Percentiles rank a stretch among this genome's conserved stretches.
These are phyloP conservation scores for Claviceps spartinae DNA, from an alignment of 2,329 filamentous ascomycete genomes.

Conservation along the genomic window DNA sequence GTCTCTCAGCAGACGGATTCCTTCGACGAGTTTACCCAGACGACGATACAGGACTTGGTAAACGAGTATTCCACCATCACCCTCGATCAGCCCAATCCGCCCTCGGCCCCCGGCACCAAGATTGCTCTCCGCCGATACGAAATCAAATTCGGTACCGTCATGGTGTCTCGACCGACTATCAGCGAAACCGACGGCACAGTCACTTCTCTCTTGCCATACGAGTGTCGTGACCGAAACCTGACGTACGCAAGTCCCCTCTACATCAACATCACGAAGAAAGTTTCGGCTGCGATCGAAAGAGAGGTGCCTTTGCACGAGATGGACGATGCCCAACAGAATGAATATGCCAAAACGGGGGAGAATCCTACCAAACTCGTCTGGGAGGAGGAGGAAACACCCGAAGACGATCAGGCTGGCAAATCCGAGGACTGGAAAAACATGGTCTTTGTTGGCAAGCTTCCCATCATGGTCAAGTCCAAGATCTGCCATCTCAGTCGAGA, in stretches of 20 bases:
- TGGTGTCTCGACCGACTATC: conserved; percentile 79
- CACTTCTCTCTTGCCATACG: conserved; percentile 77
- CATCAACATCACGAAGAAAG: conserved; percentile 73
- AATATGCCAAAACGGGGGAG: conserved; percentile 41
- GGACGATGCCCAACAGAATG: conserved; percentile 47
- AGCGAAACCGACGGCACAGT: conserved; percentile 88
- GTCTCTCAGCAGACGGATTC: conserved; percentile 97
- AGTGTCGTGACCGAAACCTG: conserved; percentile 87
- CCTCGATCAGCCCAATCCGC: conserved; percentile 83
- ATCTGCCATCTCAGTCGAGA: conserved; percentile 82
- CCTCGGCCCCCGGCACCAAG: conserved; percentile 59
- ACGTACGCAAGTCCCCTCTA: conserved; percentile 91
- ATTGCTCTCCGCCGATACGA: conserved; percentile 86
- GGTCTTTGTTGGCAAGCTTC: conserved; percentile 89
- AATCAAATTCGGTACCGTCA: conserved; percentile 83
- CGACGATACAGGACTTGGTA: conserved; percentile 88
- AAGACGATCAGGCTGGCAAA: conserved; percentile 37
- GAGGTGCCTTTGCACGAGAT: conserved; percentile 53
- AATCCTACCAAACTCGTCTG: conserved; percentile 45
- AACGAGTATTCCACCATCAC: conserved; percentile 83
- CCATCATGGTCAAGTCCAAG: conserved; percentile 95
- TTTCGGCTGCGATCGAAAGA: conserved; percentile 69
- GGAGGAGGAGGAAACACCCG: conserved; percentile 43
- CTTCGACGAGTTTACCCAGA: conserved; percentile 91
- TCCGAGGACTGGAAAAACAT: conserved; percentile 48